These are phyloP conservation scores for Cyamopsis tetragonoloba DNA, from an alignment of 306 rosid species.

Conservation along the genomic window DNA sequence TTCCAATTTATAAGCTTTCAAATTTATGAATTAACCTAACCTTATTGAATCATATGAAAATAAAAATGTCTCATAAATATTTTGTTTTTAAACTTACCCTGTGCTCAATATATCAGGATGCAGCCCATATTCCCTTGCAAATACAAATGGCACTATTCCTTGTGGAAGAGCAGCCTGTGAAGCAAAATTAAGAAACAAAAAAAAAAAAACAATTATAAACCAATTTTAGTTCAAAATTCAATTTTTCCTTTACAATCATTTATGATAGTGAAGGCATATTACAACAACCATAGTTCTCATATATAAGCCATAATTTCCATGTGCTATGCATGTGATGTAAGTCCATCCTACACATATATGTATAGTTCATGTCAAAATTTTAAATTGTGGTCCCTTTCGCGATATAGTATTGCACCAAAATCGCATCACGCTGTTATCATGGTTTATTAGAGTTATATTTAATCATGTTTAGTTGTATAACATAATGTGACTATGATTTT, in stretches of 20 bases:
- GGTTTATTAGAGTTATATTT: too few species aligned
- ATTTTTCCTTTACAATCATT: background rate
- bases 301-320: background rate
- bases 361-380: conserved; percentile 7
- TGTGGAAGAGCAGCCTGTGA: conserved; percentile 94
- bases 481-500: too few species aligned
- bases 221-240: background rate
- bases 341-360: background rate
- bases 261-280: background rate
- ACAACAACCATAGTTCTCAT: background rate
- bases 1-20: background rate
- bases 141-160: conserved; percentile 94
- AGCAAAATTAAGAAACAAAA: background rate
- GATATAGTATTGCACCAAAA: too few species aligned
- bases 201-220: background rate
- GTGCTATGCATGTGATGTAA: conserved; percentile 25
- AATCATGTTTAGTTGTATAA: too few species aligned
- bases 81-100: conserved; percentile 46
- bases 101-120: conserved; percentile 97
- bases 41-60: background rate
- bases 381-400: too few species aligned
- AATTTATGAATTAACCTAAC: background rate
- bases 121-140: conserved; percentile 86
- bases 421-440: too few species aligned
- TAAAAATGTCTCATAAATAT: background rate